Conservation (phyloP, 768 basidiomycete species). For the Dioszegia hungarica region DNA sequence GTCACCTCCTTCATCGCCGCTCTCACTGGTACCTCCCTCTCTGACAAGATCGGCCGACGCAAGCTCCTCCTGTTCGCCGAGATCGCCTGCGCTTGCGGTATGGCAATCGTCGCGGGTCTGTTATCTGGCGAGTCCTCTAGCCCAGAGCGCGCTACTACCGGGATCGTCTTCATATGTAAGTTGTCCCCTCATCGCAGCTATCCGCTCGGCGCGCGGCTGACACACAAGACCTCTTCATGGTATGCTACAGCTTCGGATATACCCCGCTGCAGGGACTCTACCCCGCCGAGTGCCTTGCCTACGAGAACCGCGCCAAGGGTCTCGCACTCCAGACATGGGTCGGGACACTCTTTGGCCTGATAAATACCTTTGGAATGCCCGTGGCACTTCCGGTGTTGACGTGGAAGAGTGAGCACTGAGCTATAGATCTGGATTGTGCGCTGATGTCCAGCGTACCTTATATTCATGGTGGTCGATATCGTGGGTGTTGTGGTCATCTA, state of each 20-base stretch:
- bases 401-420: constrained; percentile 45
- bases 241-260: constrained; percentile 57
- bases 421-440: too few species aligned
- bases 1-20: constrained; percentile 55
- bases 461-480: constrained; percentile 56
- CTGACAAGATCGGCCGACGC: constrained; percentile 56
- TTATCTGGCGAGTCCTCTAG: constrained; percentile 48
- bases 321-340: constrained; percentile 55
- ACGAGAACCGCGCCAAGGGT: constrained; percentile 56
- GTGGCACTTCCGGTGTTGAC: constrained; percentile 11
- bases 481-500: constrained; percentile 56
- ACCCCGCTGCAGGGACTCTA: constrained; percentile 60
- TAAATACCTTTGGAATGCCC: constrained; percentile 30
- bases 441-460: constrained; percentile 53
- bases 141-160: constrained; percentile 53
- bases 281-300: constrained; percentile 56
- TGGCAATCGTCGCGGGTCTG: constrained; percentile 55
- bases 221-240: constrained; percentile 22
- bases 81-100: constrained; percentile 49
- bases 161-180: constrained; percentile 54
- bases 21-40: constrained; percentile 49
- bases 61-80: constrained; percentile 53
- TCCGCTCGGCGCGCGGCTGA: background rate
- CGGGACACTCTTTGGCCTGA: constrained; percentile 38
- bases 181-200: background rate